Base-by-base conservation (phyloP, 108 stramenopile genomes). In the Skeletonema potamos region DNA sequence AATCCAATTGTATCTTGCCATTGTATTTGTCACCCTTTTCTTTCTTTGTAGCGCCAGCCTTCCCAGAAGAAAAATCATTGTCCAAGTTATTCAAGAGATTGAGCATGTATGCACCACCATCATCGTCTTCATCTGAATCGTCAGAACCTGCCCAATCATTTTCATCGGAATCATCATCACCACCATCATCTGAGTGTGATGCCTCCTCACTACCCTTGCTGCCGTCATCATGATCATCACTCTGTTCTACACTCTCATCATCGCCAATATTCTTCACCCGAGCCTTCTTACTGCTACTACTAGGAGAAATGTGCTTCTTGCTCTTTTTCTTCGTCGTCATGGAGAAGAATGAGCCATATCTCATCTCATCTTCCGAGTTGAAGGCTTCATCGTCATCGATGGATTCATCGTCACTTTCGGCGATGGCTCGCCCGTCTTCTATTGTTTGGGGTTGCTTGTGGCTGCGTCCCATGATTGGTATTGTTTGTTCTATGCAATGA, bases 61-160 rank as follows among this genome's bases (percentile, higher is more conserved):
- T 71, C 24, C 70, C 64, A 6, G 39, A 18, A 33, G 61, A 18
- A 18, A 34, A 39, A 27, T 68, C 34, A 46, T 73, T 82, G 44
- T 91, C 89, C 10, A 96, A 78, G 54, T 88, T 88, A 62, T 89
- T 86, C 27, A 93, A 74, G 28, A 95, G 63, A 56, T 89, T 82
- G 1, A 95, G 80, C 93, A 93, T 92, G 61, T 93, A 92, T 36
- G 92, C 81, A 6, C 90, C 94, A 12, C 89, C 94, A 74, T 94
- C 94, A 36, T 89, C 92, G 20, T 92, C 91, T 36, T 89, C 87
- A 12, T 62, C 86, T 22, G 73, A 48, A 27, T 54, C 70, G 13
- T 70, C 68, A 4, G 64, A 56, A 10, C 68, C 84, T 18, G 91
- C 90, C 67, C 84, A 84, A 43, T 87, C 91, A 17, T 89, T 84